Percentiles rank a stretch among this genome's conserved stretches.
phyloP scores from a whole-genome alignment of 2,329 filamentous ascomycete genomes.

The Nothopassalora personata region DNA sequence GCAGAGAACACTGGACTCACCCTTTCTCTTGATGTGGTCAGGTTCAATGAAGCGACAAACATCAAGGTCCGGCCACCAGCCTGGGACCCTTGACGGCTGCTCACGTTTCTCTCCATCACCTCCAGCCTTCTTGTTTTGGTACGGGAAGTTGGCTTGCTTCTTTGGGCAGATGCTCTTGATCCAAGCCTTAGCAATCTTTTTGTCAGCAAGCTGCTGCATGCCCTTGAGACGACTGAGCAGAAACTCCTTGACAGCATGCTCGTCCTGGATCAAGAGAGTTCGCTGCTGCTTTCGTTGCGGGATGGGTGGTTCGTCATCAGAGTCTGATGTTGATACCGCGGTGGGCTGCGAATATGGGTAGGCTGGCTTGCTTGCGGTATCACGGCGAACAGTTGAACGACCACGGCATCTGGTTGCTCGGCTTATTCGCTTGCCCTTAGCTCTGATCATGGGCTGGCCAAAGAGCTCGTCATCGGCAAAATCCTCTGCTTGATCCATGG shows the following conservation, averaged over 20 bases:
- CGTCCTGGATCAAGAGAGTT: constrained; percentile 16
- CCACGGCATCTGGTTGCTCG: constrained; percentile 9
- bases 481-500: neutral
- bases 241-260: constrained; percentile 10
- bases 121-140: constrained; percentile 57
- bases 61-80: constrained; percentile 32
- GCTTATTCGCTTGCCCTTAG: neutral
- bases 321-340: neutral
- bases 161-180: constrained; percentile 71
- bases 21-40: constrained; percentile 64
- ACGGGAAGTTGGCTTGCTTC: constrained; percentile 70
- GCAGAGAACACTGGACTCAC: constrained; percentile 37
- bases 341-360: constrained; percentile 4
- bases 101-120: constrained; percentile 45
- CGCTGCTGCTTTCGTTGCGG: constrained; percentile 4
- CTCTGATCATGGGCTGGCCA: neutral
- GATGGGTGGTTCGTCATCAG: neutral
- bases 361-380: neutral
- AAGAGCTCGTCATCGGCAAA: constrained; percentile 1
- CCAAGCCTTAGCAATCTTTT: constrained; percentile 69
- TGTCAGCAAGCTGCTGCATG: constrained; percentile 66
- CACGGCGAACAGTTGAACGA: constrained; percentile 9
- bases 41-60: constrained; percentile 64
- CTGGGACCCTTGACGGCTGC: constrained; percentile 21
- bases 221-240: constrained; percentile 25